Percentiles rank a stretch among this genome's conserved stretches.
These are phyloP conservation scores for Ganoderma resinaceum DNA, from an alignment of 1,284 basidiomycete species.

Conservation along the genomic window DNA sequence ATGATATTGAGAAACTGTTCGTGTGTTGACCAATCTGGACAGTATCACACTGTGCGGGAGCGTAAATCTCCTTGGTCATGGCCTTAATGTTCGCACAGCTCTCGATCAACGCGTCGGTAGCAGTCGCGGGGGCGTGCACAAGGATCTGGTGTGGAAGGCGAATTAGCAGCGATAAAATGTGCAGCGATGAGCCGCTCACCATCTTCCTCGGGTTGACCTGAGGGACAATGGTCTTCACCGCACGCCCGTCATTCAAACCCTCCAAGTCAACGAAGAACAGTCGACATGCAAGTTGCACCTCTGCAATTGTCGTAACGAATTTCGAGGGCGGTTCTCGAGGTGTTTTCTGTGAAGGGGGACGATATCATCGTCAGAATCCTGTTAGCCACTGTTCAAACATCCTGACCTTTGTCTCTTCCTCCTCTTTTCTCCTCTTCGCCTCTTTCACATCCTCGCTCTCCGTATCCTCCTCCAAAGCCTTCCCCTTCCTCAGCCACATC, in stretches of 20 bases:
- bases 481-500: constrained; percentile 91
- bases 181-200: constrained; percentile 50
- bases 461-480: constrained; percentile 86
- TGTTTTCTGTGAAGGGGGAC: constrained; percentile 55
- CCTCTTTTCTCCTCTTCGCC: constrained; percentile 72
- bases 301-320: constrained; percentile 79
- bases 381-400: neutral
- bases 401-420: constrained; percentile 81
- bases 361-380: constrained; percentile 15
- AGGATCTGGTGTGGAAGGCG: constrained; percentile 70
- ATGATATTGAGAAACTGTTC: constrained; percentile 91
- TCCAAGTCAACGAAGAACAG: constrained; percentile 95
- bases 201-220: constrained; percentile 97
- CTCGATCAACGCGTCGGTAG: constrained; percentile 77
- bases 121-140: constrained; percentile 76
- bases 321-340: constrained; percentile 91
- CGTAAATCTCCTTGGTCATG: constrained; percentile 91
- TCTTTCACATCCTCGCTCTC: constrained; percentile 85
- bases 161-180: neutral
- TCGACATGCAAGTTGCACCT: constrained; percentile 84
- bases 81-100: constrained; percentile 84
- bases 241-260: constrained; percentile 94
- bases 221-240: constrained; percentile 95
- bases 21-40: constrained; percentile 96
- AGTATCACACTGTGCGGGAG: constrained; percentile 76